phyloP scores from a whole-genome alignment of 805 yeast species.

The Yamadazyma nakazawae region DNA sequence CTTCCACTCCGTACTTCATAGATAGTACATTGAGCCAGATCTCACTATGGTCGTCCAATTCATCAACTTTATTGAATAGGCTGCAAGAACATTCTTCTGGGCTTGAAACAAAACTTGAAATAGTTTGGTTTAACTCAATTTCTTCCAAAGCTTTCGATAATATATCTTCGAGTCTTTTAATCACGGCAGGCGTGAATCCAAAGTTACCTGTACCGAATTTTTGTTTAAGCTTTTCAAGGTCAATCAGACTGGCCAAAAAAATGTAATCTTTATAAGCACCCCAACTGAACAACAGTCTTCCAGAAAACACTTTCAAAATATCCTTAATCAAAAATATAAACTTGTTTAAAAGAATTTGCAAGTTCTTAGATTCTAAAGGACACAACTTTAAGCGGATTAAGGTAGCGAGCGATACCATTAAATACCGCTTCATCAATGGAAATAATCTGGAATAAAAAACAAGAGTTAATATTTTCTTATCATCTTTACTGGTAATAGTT shows the following conservation, averaged over 20 bases:
- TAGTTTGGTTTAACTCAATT: not conserved
- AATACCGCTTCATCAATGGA: conserved; percentile 1
- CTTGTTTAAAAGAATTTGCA: not conserved
- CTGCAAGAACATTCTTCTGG: not conserved
- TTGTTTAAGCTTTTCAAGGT: not conserved
- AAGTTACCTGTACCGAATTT: not conserved
- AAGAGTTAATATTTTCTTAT: not conserved
- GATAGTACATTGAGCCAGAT: not conserved
- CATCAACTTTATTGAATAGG: not conserved
- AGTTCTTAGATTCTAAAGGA: not conserved
- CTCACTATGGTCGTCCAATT: not conserved
- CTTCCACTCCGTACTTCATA: not conserved
- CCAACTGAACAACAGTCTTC: not conserved
- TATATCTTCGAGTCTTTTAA: not conserved
- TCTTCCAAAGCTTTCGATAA: not conserved
- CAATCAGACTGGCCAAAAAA: not conserved
- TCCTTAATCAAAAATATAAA: not conserved
- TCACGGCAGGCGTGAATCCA: not conserved
- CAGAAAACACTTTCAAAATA: not conserved
- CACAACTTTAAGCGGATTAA: not conserved
- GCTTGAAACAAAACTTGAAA: not conserved
- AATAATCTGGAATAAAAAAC: not conserved
- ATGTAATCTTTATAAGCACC: not conserved
- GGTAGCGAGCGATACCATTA: not conserved
- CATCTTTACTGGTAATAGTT: not conserved